phyloP scores from a whole-genome alignment of 169 alveolate genomes.

The Perkinsus marinus region DNA sequence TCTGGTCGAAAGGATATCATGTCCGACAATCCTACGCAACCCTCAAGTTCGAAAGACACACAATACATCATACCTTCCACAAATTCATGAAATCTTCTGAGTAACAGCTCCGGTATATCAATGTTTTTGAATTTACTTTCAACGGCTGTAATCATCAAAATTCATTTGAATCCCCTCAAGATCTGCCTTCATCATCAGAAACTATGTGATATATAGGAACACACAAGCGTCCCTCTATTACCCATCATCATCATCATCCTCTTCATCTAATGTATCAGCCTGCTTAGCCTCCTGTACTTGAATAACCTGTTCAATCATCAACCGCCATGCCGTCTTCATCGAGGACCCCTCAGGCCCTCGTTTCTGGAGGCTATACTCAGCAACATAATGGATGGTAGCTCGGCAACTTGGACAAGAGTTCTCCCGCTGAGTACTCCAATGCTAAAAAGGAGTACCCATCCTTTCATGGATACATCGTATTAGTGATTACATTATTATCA shows the following conservation, averaged over 20 bases:
- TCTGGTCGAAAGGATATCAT: background rate
- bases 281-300: background rate
- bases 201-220: background rate
- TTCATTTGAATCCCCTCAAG: no score
- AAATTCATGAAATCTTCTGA: no score
- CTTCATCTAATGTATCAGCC: background rate
- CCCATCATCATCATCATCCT: background rate
- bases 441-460: background rate
- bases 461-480: background rate
- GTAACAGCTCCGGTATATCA: no score
- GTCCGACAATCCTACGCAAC: background rate
- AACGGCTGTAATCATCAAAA: no score
- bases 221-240: background rate
- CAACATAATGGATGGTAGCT: background rate
- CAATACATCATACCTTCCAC: background rate
- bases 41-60: background rate
- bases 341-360: background rate
- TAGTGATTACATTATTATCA: background rate
- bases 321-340: background rate
- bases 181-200: background rate
- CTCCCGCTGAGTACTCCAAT: background rate
- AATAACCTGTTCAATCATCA: background rate
- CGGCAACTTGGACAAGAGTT: background rate
- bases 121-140: no score
- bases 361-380: background rate